These are phyloP conservation scores for Anaeramoeba ignava DNA, from an alignment of 78 protist genomes.

Conservation along the genomic window DNA sequence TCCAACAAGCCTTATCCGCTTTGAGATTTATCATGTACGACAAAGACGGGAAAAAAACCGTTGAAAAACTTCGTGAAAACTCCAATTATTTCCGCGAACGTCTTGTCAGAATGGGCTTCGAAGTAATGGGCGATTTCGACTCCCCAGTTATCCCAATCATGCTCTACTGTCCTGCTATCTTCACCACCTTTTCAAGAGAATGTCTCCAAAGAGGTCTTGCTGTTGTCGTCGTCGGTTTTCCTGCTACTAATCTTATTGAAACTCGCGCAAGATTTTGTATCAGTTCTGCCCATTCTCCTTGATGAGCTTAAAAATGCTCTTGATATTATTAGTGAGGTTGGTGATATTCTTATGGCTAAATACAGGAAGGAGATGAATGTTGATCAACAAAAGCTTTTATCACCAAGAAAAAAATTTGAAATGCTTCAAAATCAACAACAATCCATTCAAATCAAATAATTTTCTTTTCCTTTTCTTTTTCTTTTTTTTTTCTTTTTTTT, in stretches of 20 bases:
- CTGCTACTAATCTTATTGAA: constrained; percentile 84
- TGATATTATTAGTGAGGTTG: constrained; percentile 32
- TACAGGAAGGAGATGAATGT: no score
- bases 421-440: no score
- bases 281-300: constrained; percentile 73
- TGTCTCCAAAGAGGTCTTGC: constrained; percentile 60
- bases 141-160: constrained; percentile 90
- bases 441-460: no score
- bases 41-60: constrained; percentile 13
- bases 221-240: constrained; percentile 95
- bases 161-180: constrained; percentile 76
- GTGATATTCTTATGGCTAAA: constrained; percentile 16
- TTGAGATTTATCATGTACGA: constrained; percentile 25
- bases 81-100: constrained; percentile 48
- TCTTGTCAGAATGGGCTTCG: constrained; percentile 35
- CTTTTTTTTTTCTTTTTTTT: no score
- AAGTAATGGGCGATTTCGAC: constrained; percentile 60
- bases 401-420: no score
- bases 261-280: constrained; percentile 89
- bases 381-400: no score
- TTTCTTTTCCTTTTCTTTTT: no score
- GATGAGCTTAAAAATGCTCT: constrained; percentile 68
- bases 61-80: constrained; percentile 51
- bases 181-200: constrained; percentile 60
- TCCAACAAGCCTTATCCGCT: constrained; percentile 38